phyloP scores from a whole-genome alignment of 208 protist genomes.

The Angomonas ambiguus region DNA sequence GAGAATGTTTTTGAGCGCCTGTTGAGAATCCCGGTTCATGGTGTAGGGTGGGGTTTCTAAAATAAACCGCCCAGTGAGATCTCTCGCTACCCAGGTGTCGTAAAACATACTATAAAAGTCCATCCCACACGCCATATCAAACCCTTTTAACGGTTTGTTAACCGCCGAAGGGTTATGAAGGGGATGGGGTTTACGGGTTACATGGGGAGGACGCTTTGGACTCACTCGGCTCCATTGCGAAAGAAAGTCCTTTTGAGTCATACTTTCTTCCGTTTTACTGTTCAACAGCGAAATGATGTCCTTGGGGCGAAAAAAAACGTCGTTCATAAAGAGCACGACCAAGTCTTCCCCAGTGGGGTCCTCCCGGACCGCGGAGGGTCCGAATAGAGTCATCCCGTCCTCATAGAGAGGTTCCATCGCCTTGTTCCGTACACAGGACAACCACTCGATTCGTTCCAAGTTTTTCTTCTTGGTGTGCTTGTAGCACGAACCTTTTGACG shows the following conservation, averaged over 20 bases:
- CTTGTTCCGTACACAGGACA: slow-evolving; percentile 78
- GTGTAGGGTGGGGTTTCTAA: slow-evolving; percentile 41
- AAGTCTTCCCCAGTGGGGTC: slow-evolving; percentile 11
- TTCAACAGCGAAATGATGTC: slow-evolving; percentile 65
- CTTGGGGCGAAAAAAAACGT: slow-evolving; percentile 60
- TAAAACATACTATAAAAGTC: slow-evolving; percentile 80
- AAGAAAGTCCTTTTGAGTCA: neutral
- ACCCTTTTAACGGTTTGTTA: neutral
- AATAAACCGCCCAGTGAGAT: slow-evolving; percentile 36
- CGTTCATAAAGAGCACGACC: slow-evolving; percentile 79
- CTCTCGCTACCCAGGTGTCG: slow-evolving; percentile 64
- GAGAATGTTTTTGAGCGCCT: neutral
- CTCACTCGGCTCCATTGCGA: neutral
- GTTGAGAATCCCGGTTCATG: neutral
- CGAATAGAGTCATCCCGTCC: slow-evolving; percentile 46
- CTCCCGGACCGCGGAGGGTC: neutral
- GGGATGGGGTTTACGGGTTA: too few species aligned
- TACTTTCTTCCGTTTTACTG: slow-evolving; percentile 28
- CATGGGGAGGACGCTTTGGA: too few species aligned
- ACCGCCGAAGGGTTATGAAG: neutral
- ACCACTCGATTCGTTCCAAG: slow-evolving; percentile 73
- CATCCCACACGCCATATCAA: slow-evolving; percentile 84
- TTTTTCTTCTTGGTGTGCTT: slow-evolving; percentile 26
- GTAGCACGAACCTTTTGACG: slow-evolving; percentile 39
- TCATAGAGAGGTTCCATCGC: slow-evolving; percentile 60